These are phyloP conservation scores for Fraxinus velutina DNA, from an alignment of 305 asterid genomes.

Conservation along the genomic window DNA sequence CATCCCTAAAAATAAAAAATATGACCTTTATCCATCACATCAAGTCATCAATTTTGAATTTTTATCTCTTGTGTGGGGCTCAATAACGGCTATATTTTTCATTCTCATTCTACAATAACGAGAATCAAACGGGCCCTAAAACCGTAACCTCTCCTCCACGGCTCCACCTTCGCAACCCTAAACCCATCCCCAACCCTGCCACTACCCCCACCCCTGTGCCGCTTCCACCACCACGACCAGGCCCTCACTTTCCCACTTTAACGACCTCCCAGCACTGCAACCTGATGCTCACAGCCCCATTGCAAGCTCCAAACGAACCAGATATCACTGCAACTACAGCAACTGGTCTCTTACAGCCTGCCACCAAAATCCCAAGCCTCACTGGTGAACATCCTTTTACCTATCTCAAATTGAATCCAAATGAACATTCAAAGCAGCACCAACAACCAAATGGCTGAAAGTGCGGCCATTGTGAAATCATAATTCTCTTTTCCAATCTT, in stretches of 20 bases:
- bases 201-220: neutral
- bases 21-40: too few species aligned
- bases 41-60: too few species aligned
- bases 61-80: too few species aligned
- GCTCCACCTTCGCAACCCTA: neutral
- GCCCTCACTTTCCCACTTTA: neutral
- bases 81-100: too few species aligned
- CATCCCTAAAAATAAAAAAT: too few species aligned
- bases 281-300: neutral
- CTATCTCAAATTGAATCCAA: neutral
- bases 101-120: too few species aligned
- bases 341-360: neutral
- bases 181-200: neutral
- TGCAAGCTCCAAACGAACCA: neutral
- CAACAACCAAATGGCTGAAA: neutral
- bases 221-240: neutral
- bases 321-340: neutral
- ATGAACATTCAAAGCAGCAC: neutral
- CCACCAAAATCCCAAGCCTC: neutral
- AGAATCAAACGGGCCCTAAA: neutral
- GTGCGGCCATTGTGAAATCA: neutral
- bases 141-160: neutral
- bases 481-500: neutral
- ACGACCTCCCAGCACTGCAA: neutral
- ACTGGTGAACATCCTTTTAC: neutral